Percentiles rank a stretch among this genome's conserved stretches.
Conservation (phyloP, 192 early-diverging fungal genomes). For the Piromyces finnis region DNA sequence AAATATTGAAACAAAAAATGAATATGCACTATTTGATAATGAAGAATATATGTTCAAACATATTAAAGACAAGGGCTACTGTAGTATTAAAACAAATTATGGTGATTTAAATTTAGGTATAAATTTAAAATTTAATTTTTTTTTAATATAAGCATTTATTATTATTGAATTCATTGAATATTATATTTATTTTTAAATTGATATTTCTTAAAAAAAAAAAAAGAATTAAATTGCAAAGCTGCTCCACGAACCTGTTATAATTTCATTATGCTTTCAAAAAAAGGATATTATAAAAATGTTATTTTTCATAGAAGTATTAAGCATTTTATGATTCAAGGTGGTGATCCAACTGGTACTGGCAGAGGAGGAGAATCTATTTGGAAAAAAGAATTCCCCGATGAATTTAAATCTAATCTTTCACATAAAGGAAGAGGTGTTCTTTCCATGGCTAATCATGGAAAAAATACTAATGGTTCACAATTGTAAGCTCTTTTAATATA, state of each 20-base stretch:
- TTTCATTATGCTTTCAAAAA: constrained; percentile 70
- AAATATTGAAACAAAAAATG: constrained; percentile 47
- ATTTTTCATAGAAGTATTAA: constrained; percentile 61
- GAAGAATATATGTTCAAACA: constrained; percentile 80
- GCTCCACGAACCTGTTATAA: constrained; percentile 83
- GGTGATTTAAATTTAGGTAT: constrained; percentile 59
- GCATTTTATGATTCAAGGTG: constrained; percentile 35
- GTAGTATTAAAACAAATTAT: constrained; percentile 58
- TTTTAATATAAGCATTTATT: constrained; percentile 2
- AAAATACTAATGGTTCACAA: constrained; percentile 74
- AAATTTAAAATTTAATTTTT: too few species aligned
- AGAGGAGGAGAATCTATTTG: constrained; percentile 23
- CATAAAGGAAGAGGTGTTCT: constrained; percentile 72
- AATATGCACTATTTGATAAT: constrained; percentile 46
- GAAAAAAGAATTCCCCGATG: constrained; percentile 23
- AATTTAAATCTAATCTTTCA: constrained; percentile 27
- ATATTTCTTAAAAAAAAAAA: constrained; percentile 12
- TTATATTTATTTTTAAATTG: too few species aligned
- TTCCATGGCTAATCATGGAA: constrained; percentile 90
- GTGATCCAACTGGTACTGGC: constrained; percentile 31
- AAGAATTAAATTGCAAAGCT: constrained; percentile 15
- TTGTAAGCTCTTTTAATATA: too few species aligned
- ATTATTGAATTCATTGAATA: too few species aligned
- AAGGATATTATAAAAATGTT: constrained; percentile 67
- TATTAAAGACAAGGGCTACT: constrained; percentile 67